Conservation (phyloP, 768 basidiomycete species). For the Terana coerulea region DNA sequence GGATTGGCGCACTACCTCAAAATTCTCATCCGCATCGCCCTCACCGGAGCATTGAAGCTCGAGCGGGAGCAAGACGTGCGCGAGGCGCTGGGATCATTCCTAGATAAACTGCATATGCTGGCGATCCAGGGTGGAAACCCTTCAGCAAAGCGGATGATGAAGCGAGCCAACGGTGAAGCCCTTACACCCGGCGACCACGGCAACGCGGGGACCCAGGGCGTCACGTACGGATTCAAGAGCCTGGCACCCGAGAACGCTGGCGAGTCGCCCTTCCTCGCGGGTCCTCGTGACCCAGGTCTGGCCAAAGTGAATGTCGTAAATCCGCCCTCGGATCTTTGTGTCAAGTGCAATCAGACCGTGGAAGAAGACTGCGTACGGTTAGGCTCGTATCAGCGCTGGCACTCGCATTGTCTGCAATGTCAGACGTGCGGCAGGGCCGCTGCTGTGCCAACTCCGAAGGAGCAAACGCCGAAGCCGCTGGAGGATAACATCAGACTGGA, state of each 20-base stretch:
- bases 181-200: conserved; percentile 30
- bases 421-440: conserved; percentile 73
- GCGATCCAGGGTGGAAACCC: conserved; percentile 85
- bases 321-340: conserved; percentile 88
- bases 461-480: conserved; percentile 45
- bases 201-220: conserved; percentile 78
- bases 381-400: conserved; percentile 97
- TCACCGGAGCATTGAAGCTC: conserved; percentile 92
- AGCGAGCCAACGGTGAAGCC: conserved; percentile 67
- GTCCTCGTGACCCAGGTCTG: conserved; percentile 43
- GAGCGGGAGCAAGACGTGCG: conserved; percentile 84
- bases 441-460: conserved; percentile 56
- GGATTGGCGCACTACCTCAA: conserved; percentile 99
- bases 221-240: conserved; percentile 91
- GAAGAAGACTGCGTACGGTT: conserved; percentile 96
- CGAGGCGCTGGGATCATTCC: conserved; percentile 83
- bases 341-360: conserved; percentile 83
- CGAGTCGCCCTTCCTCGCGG: conserved; percentile 67
- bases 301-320: conserved; percentile 54
- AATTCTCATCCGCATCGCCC: conserved; percentile 96
- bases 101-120: conserved; percentile 90
- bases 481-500: conserved; percentile 42
- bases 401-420: conserved; percentile 91
- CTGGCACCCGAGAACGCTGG: conserved; percentile 89
- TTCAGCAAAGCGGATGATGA: conserved; percentile 69